Conservation (phyloP, 2,329 filamentous ascomycete species). For the Fulvia fulva region DNA sequence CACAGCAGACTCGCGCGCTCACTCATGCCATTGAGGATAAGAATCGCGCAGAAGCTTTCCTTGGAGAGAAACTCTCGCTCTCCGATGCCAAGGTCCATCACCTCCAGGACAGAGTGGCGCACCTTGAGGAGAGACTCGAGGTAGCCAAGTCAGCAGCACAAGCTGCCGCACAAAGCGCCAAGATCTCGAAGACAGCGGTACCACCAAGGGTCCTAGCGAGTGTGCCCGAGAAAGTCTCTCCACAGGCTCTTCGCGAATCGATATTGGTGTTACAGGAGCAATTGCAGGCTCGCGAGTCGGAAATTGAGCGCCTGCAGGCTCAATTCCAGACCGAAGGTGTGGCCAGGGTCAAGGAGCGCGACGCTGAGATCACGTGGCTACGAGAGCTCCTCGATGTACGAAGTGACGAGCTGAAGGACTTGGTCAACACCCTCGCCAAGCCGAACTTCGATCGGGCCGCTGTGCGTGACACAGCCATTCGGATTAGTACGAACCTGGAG, state of each 20-base stretch:
- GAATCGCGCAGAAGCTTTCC: constrained; percentile 71
- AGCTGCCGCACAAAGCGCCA: constrained; percentile 68
- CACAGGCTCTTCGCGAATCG: constrained; percentile 89
- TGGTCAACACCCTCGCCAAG: constrained; percentile 73
- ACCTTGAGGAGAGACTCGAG: constrained; percentile 86
- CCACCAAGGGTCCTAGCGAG: constrained; percentile 36
- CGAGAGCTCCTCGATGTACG: constrained; percentile 88
- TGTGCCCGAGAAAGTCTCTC: constrained; percentile 80
- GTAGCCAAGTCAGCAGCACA: constrained; percentile 83
- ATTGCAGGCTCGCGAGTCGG: constrained; percentile 85
- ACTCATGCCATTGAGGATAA: constrained; percentile 67
- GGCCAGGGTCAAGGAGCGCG: constrained; percentile 79
- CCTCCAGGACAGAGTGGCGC: constrained; percentile 76
- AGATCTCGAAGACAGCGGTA: constrained; percentile 21
- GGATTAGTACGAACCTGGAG: constrained; percentile 87
- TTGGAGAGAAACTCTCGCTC: constrained; percentile 75
- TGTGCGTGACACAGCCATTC: constrained; percentile 86
- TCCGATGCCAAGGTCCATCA: constrained; percentile 81
- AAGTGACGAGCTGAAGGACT: constrained; percentile 86
- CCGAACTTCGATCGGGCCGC: constrained; percentile 70
- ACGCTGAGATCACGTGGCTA: constrained; percentile 92
- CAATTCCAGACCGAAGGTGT: constrained; percentile 74
- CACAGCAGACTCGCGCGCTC: constrained; percentile 54
- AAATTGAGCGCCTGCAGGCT: constrained; percentile 81
- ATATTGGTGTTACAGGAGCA: constrained; percentile 97